phyloP scores from a whole-genome alignment of 2,329 filamentous ascomycete species.

The Paecilomyces formosus region DNA sequence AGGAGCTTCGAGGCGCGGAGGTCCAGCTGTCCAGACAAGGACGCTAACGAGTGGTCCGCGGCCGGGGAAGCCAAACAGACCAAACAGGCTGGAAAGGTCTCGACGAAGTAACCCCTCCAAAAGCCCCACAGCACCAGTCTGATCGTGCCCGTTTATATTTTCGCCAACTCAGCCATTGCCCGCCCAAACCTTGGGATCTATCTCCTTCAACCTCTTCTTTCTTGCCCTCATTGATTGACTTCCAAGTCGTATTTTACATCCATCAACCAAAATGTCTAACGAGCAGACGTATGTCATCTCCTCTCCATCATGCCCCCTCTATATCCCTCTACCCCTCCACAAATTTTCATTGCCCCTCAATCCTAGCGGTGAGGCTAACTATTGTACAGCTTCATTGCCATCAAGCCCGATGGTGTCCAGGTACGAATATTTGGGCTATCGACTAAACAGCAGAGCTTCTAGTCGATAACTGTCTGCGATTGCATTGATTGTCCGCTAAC shows the following conservation, averaged over 20 bases:
- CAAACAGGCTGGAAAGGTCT: conserved; percentile 16
- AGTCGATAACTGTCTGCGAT: conserved; percentile 10
- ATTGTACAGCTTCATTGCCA: conserved; percentile 84
- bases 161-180: conserved; percentile 16
- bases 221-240: conserved; percentile 13
- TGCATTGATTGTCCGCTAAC: conserved; percentile 10
- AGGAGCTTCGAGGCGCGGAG: background rate
- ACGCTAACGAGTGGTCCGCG: background rate
- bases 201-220: conserved; percentile 23
- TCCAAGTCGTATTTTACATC: background rate
- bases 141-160: conserved; percentile 10
- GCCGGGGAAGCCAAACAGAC: background rate
- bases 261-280: conserved; percentile 56
- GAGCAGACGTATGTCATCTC: conserved; percentile 68
- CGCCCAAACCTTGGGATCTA: background rate
- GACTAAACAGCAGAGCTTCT: background rate
- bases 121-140: conserved; percentile 5
- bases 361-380: conserved; percentile 22
- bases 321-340: conserved; percentile 2
- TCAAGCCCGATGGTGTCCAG: conserved; percentile 99
- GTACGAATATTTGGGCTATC: conserved; percentile 44
- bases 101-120: conserved; percentile 13
- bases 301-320: background rate
- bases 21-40: conserved; percentile 4
- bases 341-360: conserved; percentile 11